A percentile compares a stretch with the other conserved stretches of the same genome.
Conservation (phyloP, 257 asterid genomes). For the Dorcoceras hygrometricum region DNA sequence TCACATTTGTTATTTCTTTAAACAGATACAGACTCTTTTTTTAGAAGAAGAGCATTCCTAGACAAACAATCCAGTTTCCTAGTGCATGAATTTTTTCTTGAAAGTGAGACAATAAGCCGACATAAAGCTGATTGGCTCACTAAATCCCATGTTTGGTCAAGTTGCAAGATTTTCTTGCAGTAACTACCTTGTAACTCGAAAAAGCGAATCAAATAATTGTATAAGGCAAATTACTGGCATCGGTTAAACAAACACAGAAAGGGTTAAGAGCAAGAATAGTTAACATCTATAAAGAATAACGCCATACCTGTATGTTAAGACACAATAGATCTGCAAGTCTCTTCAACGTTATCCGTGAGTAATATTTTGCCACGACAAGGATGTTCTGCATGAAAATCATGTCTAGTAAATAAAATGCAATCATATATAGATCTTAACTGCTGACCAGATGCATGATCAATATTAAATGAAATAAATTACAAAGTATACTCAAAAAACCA, state of each 20-base stretch:
- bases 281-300: constrained; percentile 1
- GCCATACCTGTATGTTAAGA: constrained; percentile 65
- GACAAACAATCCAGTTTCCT: not conserved
- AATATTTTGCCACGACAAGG: constrained; percentile 89
- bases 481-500: not conserved
- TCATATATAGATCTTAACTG: not conserved
- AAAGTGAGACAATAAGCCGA: not conserved
- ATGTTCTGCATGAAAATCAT: constrained; percentile 67
- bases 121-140: not conserved
- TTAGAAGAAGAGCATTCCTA: not conserved
- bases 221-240: not conserved
- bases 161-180: not conserved
- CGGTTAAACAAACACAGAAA: not conserved
- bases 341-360: constrained; percentile 82
- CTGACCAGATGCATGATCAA: constrained; percentile 6
- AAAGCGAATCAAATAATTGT: too few relatives aligned
- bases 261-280: not conserved
- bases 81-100: not conserved
- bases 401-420: not conserved
- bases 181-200: not conserved
- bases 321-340: constrained; percentile 88
- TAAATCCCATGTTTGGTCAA: constrained; percentile 1
- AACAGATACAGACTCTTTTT: not conserved
- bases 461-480: constrained; percentile 10
- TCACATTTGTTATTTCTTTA: not conserved